These are phyloP conservation scores for Urostyla sp. DNA, from an alignment of 73 alveolate genomes.

Conservation along the genomic window DNA sequence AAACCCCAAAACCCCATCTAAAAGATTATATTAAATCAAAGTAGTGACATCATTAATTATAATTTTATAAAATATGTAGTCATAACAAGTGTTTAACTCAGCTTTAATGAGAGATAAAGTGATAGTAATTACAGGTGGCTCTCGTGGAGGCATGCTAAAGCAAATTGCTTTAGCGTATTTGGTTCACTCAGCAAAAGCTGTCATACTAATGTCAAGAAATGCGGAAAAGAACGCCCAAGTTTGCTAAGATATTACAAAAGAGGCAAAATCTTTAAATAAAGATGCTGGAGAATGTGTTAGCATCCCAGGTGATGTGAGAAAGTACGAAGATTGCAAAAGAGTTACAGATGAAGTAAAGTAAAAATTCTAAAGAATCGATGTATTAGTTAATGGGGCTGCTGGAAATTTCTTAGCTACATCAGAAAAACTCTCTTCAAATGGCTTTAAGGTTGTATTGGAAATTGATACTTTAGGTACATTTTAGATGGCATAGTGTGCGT, in stretches of 20 bases:
- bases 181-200: conserved; percentile 81
- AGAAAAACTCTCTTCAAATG: conserved; percentile 80
- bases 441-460: conserved; percentile 88
- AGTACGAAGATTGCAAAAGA: conserved; percentile 72
- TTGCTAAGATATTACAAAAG: conserved; percentile 52
- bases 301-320: conserved; percentile 82
- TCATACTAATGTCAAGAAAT: conserved; percentile 84
- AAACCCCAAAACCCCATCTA: too few species aligned
- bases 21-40: too few species aligned
- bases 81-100: conserved; percentile 58
- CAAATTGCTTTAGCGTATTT: conserved; percentile 79
- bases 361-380: conserved; percentile 77
- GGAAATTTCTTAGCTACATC: conserved; percentile 91
- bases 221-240: conserved; percentile 74
- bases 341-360: conserved; percentile 68
- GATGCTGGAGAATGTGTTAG: conserved; percentile 69
- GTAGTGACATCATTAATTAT: too few species aligned
- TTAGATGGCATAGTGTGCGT: conserved; percentile 78
- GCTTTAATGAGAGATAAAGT: conserved; percentile 79
- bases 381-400: conserved; percentile 92
- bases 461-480: conserved; percentile 90
- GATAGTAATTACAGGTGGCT: conserved; percentile 90
- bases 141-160: conserved; percentile 91
- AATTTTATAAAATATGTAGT: not conserved
- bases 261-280: too few species aligned